These are phyloP conservation scores for Zostera marina DNA, from an alignment of 116 monocot genomes.

Conservation along the genomic window DNA sequence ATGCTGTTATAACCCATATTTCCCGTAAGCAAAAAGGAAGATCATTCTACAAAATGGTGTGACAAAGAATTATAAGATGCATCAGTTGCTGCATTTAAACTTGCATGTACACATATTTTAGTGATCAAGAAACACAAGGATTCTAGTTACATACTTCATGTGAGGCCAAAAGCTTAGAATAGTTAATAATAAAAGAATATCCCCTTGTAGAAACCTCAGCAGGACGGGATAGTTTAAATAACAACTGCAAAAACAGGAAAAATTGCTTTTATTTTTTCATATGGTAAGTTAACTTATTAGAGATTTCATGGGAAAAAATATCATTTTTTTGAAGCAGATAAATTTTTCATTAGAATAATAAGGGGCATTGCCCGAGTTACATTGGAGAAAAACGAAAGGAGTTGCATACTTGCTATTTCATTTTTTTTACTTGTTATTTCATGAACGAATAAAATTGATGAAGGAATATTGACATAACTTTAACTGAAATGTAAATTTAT, in stretches of 20 bases:
- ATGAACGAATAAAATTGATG: neutral
- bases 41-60: constrained; percentile 24
- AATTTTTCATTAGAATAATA: no score
- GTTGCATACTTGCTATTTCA: no score
- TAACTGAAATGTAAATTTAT: constrained; percentile 10
- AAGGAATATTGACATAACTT: constrained; percentile 31
- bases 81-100: neutral
- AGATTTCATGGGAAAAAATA: no score
- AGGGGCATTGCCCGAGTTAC: no score
- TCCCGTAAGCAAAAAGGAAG: constrained; percentile 91
- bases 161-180: constrained; percentile 65
- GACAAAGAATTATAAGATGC: neutral
- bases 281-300: neutral
- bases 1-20: constrained; percentile 91
- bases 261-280: neutral
- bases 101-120: neutral
- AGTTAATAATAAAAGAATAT: constrained; percentile 72
- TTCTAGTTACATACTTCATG: constrained; percentile 51
- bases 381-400: no score
- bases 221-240: constrained; percentile 78
- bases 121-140: neutral
- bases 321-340: no score
- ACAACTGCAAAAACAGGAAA: constrained; percentile 34
- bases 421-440: no score
- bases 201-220: constrained; percentile 86